phyloP scores from a whole-genome alignment of 2,329 filamentous ascomycete species.

The Ceratocystis variospora region DNA sequence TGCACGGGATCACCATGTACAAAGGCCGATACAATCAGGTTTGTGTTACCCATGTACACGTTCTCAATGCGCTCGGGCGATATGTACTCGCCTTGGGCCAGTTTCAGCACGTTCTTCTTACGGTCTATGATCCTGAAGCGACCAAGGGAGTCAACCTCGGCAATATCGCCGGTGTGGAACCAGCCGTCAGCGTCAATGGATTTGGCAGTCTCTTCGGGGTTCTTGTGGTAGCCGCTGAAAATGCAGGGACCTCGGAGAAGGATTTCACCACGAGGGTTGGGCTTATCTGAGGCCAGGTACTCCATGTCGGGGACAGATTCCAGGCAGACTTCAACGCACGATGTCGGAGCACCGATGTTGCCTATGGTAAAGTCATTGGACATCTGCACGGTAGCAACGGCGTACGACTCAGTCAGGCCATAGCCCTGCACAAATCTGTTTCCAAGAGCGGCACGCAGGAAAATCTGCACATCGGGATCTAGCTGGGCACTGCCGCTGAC shows the following conservation, averaged over 20 bases:
- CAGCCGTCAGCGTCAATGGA: slow-evolving; percentile 76
- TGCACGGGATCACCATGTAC: slow-evolving; percentile 83
- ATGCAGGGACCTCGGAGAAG: slow-evolving; percentile 66
- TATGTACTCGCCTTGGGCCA: slow-evolving; percentile 95
- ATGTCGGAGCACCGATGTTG: slow-evolving; percentile 64
- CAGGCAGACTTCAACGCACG: slow-evolving; percentile 61
- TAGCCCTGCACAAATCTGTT: slow-evolving; percentile 77
- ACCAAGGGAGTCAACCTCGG: slow-evolving; percentile 67
- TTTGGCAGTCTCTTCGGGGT: slow-evolving; percentile 73
- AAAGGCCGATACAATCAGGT: slow-evolving; percentile 65
- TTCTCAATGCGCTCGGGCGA: slow-evolving; percentile 96
- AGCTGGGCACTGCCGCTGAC: slow-evolving; percentile 82
- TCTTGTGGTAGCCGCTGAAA: slow-evolving; percentile 83
- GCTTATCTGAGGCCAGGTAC: slow-evolving; percentile 76
- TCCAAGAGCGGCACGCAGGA: slow-evolving; percentile 70
- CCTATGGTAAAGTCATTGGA: slow-evolving; percentile 58
- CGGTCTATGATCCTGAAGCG: slow-evolving; percentile 90
- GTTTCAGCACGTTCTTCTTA: slow-evolving; percentile 97
- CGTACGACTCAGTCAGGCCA: slow-evolving; percentile 88
- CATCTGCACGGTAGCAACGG: slow-evolving; percentile 56
- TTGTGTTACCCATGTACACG: slow-evolving; percentile 70
- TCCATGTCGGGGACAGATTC: slow-evolving; percentile 88
- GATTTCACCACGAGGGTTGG: slow-evolving; percentile 78
- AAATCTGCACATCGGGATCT: slow-evolving; percentile 75
- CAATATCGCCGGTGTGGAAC: slow-evolving; percentile 95